phyloP scores from a whole-genome alignment of 768 basidiomycete species.

The Cubamyces sp. region DNA sequence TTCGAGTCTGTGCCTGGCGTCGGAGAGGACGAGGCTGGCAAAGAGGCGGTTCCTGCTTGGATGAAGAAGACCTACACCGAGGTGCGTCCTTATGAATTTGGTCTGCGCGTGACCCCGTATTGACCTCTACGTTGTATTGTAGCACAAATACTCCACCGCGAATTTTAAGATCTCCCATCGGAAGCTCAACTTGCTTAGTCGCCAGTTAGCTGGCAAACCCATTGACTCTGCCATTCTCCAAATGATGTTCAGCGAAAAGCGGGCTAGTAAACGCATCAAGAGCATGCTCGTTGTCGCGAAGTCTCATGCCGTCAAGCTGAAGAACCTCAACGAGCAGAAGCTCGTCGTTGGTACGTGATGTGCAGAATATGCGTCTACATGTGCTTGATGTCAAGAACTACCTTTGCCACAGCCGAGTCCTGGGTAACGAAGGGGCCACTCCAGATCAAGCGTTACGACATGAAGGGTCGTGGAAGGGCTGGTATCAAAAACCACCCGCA shows the following conservation, averaged over 20 bases:
- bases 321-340: constrained; percentile 69
- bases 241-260: constrained; percentile 95
- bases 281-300: constrained; percentile 87
- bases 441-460: constrained; percentile 68
- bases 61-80: constrained; percentile 31
- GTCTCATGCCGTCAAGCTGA: constrained; percentile 80
- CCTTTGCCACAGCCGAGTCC: constrained; percentile 66
- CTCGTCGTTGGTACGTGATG: constrained; percentile 80
- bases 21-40: constrained; percentile 16
- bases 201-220: constrained; percentile 88
- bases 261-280: constrained; percentile 83
- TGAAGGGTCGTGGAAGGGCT: constrained; percentile 79
- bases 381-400: not conserved
- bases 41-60: constrained; percentile 3
- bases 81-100: constrained; percentile 25
- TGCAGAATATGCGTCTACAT: not conserved
- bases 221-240: constrained; percentile 96
- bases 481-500: constrained; percentile 80
- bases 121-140: not conserved
- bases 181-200: constrained; percentile 87
- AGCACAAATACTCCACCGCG: constrained; percentile 95
- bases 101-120: not conserved
- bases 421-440: constrained; percentile 91
- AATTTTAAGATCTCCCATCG: constrained; percentile 93
- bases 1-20: constrained; percentile 31